These are phyloP conservation scores for Aspergillus sp. DNA, from an alignment of 2,329 filamentous ascomycete species.

Conservation along the genomic window DNA sequence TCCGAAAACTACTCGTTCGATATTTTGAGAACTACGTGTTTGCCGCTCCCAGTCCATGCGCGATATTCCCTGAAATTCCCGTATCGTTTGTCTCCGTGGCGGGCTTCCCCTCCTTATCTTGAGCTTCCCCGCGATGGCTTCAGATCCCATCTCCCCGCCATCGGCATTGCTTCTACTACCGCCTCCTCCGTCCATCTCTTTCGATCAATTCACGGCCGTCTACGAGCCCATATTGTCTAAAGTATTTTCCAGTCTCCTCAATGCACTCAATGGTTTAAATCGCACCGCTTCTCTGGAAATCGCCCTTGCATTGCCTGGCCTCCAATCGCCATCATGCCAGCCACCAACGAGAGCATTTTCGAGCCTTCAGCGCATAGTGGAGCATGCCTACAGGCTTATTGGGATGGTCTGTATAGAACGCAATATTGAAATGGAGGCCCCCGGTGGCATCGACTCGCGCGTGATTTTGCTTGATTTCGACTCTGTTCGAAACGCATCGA, in stretches of 20 bases:
- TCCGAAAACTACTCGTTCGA: neutral
- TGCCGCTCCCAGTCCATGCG: neutral
- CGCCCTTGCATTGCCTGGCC: constrained; percentile 63
- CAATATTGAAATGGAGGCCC: constrained; percentile 62
- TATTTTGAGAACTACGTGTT: neutral
- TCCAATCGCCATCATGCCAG: constrained; percentile 52
- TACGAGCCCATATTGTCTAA: constrained; percentile 61
- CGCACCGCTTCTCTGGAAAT: constrained; percentile 51
- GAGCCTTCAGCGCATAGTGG: constrained; percentile 70
- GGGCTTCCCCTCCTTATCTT: constrained; percentile 5
- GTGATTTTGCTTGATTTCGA: constrained; percentile 71
- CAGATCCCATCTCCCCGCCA: constrained; percentile 20
- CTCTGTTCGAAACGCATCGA: constrained; percentile 27
- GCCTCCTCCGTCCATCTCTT: constrained; percentile 58
- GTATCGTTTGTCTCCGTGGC: neutral
- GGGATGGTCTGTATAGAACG: constrained; percentile 68
- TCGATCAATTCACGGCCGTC: constrained; percentile 54
- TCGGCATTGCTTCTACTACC: constrained; percentile 60
- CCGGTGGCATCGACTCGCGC: constrained; percentile 72
- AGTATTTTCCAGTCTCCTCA: constrained; percentile 52
- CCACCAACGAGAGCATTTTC: constrained; percentile 62
- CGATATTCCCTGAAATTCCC: neutral
- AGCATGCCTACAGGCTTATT: constrained; percentile 74
- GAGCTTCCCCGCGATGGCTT: constrained; percentile 23
- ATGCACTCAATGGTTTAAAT: constrained; percentile 29